Base-by-base conservation (phyloP, 148 eudicot species). In the Spergularia bocconei region DNA sequence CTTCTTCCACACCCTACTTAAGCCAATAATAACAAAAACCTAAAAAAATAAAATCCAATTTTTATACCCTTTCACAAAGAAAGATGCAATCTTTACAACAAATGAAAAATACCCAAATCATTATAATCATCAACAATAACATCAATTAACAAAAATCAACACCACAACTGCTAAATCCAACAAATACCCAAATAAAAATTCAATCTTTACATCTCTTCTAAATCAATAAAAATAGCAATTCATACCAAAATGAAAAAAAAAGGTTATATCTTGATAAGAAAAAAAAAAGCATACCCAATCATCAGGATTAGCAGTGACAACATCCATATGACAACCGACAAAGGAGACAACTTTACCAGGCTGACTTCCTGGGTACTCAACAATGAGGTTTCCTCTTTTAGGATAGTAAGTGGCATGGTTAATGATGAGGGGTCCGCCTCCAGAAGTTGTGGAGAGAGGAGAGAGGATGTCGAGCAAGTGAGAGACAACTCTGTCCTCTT, bases 251-350 rank as follows among this genome's bases (percentile, higher is more conserved):
- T 29, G 0, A 36, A 21, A 15, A 44, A 44, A 50, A 73, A 50
- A 50, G 21, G 53, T 53, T 6, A 9, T 55, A 70, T 17, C 48
- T 53, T 13, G 48, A 68, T 29, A 36, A 23, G 53, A 14, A 25
- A n/a, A 17, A 48, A 20, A 75, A 65, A 21, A 11, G 6, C 33
- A 58, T 85, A 94, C 98, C 98, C 98, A 95, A 71, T 92, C 98
- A 69, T 25, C 16, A 67, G 93, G 96, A 72, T 92, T 79, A 71
- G 98, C 98, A 58, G 98, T 90, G 72, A 95, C 98, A 72, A 95
- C 98, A 80, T 95, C 98, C 98, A 95, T 95, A 73, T 95, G 98
- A 87, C 95, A 90, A 1, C 98, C 98, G 21, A 95, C 98, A 83
- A 95, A 95, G 52, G 98, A 95, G 67, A 95, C 67, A 55, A 92